Evolutionary conservation across 306 rosid species (phyloP), one percentile per base, ranked within the genome.

Genomic region (Parietaria judaica): DNA sequence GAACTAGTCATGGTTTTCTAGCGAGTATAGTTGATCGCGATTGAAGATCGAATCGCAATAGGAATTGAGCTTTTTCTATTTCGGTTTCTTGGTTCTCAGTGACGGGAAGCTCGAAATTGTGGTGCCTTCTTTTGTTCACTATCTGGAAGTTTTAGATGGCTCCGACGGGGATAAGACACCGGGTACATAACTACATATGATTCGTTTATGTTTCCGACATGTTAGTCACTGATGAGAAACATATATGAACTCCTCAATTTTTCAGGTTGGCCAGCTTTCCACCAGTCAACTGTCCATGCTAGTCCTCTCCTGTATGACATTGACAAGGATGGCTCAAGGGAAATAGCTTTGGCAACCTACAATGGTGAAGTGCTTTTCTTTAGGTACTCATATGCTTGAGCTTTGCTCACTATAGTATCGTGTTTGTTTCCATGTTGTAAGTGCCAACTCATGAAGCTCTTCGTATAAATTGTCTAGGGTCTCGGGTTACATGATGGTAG

Each of bases 231-330:
- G 31, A 23, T 23, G 31, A 23, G 31, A 2, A 15, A 47, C 39
- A 51, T 50, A 51, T 12, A 17, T 44, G 36, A 6, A 4, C 31
- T 23, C 31, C 31, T 23, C 31, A 23, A 23, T 72, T 76, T 67
- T 14, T 76, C 65, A 94, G 99, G 99, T 46, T 94, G 99, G 99
- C 99, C 99, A 72, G 97, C 99, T 79, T 88, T 88, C 74, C 99
- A 94, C 69, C 99, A 94, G 86, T 88, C 97, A 47, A 94, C 97
- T 37, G 99, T 86, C 80, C 99, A 94, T 72, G 70, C 97, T 63
- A 86, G 95, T 79, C 99, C 99, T 55, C 83, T 94, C 58, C 72
- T 94, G 56, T 86, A 84, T 81, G 99, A 94, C 76, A 86, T 94
- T 46, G 99, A 94, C 82, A 94, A 94, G 81, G 97, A 94, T 74